Evolutionary conservation across 2,329 filamentous ascomycete species (phyloP).

Genomic region (Salinomyces thailandicus): DNA sequence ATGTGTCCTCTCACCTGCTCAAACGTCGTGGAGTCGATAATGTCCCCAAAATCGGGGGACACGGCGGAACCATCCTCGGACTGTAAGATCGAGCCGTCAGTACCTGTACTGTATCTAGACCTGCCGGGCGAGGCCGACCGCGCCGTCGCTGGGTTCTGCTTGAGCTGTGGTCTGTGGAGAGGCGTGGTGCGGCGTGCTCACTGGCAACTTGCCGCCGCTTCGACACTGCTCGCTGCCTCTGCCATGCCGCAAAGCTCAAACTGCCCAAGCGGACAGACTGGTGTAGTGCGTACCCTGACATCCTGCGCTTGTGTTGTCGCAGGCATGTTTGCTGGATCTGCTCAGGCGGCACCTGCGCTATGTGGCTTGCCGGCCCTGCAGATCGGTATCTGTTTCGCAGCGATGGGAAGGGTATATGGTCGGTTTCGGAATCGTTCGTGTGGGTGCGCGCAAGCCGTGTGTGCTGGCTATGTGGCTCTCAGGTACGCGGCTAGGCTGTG

Average conservation of each 20-base stretch:
- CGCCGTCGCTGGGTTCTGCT: constrained; percentile 10
- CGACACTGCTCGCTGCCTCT: no score
- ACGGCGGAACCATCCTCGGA: constrained; percentile 39
- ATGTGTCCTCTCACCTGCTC: constrained; percentile 51
- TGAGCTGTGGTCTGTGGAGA: constrained; percentile 8
- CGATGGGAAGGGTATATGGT: no score
- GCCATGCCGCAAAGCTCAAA: no score
- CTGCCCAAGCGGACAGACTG: neutral
- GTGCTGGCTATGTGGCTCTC: neutral
- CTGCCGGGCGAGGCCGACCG: constrained; percentile 4
- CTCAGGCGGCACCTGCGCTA: neutral
- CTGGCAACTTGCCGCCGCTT: constrained; percentile 1
- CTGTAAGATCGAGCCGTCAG: constrained; percentile 23
- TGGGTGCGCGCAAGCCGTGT: neutral
- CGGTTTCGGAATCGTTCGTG: no score
- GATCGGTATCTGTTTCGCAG: no score
- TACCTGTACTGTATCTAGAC: constrained; percentile 10
- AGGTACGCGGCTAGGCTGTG: neutral
- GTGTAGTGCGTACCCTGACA: neutral
- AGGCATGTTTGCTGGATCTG: constrained; percentile 3
- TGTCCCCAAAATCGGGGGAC: constrained; percentile 57
- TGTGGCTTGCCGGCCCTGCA: neutral
- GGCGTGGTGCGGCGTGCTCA: constrained; percentile 10
- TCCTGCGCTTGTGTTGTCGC: constrained; percentile 3
- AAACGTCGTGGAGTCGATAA: constrained; percentile 72